A percentile compares a stretch with the other conserved stretches of the same genome.
Conservation (phyloP, 2,329 filamentous ascomycete species). For the Cryphonectria parasitica region DNA sequence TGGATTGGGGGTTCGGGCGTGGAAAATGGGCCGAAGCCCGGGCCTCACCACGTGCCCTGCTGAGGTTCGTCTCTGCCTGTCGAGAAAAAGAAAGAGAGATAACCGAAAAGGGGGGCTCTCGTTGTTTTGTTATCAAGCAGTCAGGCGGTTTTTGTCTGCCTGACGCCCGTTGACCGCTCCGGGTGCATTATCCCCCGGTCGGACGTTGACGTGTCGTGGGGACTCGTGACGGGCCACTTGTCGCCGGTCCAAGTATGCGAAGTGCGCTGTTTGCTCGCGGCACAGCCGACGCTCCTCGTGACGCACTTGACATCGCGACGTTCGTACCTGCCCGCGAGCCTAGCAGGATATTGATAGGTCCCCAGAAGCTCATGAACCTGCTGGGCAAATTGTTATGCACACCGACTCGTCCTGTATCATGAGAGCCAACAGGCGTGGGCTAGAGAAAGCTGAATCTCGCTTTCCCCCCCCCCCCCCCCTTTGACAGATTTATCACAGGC, state of each 20-base stretch:
- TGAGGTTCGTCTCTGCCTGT: not conserved
- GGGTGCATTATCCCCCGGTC: slow-evolving; percentile 4
- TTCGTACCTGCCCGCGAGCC: not conserved
- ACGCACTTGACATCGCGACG: not conserved
- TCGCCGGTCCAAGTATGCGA: not conserved
- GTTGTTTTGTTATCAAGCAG: not conserved
- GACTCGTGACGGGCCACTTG: not conserved
- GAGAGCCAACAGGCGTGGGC: not conserved
- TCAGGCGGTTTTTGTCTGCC: not conserved
- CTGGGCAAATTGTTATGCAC: slow-evolving; percentile 7
- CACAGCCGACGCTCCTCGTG: not conserved
- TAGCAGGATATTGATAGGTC: not conserved
- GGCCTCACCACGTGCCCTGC: not conserved
- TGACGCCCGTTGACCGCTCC: not conserved
- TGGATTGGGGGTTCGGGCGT: not conserved
- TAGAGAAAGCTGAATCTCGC: not conserved
- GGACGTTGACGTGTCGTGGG: slow-evolving; percentile 9
- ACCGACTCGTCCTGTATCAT: not conserved
- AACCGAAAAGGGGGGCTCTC: not conserved
- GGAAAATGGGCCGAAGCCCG: not conserved
- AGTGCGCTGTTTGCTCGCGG: not conserved
- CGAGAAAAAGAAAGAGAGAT: no score
- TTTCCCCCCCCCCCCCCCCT: no score
- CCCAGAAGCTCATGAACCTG: not conserved
- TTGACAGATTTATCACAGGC: not conserved